These are phyloP conservation scores for Chionographis japonica DNA, from an alignment of 106 monocot species.

Conservation along the genomic window DNA sequence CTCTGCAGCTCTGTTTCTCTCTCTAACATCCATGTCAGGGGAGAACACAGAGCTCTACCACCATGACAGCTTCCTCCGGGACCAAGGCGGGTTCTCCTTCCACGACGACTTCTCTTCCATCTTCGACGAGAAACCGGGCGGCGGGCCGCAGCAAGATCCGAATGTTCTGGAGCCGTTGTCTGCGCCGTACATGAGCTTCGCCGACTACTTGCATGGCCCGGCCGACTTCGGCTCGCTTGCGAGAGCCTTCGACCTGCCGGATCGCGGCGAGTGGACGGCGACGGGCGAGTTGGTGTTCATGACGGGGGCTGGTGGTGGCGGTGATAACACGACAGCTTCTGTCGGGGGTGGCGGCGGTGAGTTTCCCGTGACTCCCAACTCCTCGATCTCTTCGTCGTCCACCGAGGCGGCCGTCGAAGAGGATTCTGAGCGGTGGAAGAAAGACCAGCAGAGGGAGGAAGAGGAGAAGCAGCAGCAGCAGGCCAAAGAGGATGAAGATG, in stretches of 20 bases:
- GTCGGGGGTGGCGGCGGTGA: conserved; percentile 10
- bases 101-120: conserved; percentile 27
- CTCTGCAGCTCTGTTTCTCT: conserved; percentile 5
- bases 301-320: conserved; percentile 4
- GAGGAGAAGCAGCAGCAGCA: conserved; percentile 5
- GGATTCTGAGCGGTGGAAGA: conserved; percentile 31
- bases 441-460: conserved; percentile 21
- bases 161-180: background rate
- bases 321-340: background rate
- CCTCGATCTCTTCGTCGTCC: conserved; percentile 69
- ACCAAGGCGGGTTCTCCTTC: background rate
- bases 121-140: conserved; percentile 9
- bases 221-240: conserved; percentile 28
- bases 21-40: conserved; percentile 26
- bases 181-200: conserved; percentile 14
- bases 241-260: conserved; percentile 26
- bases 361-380: conserved; percentile 53
- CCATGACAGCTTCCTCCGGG: background rate
- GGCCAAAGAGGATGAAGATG: conserved; percentile 18
- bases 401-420: conserved; percentile 54
- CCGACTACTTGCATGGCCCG: conserved; percentile 22
- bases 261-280: background rate
- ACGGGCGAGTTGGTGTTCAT: conserved; percentile 1
- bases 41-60: conserved; percentile 33
- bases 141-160: background rate